Base-by-base conservation (phyloP, 768 basidiomycete species). In the Macrocybe gigantea region DNA sequence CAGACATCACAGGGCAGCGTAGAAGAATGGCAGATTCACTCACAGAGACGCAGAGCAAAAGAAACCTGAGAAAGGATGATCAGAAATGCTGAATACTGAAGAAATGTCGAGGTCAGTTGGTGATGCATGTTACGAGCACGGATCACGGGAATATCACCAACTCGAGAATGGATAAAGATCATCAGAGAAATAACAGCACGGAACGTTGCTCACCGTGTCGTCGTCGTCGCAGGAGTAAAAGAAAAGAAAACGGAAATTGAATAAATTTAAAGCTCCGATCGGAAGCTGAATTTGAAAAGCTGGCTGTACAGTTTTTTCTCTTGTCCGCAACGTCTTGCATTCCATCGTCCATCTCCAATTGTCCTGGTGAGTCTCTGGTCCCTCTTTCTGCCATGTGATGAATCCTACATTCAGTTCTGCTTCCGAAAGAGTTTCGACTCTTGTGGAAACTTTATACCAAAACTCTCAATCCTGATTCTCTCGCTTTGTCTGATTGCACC, bases 91-190 rank as follows among this genome's bases (percentile, higher is more conserved):
- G 45, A 51, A 52, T 8, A 8, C 3, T 43, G 48, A 53, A 41
- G 38, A 58, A 44, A 40, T 35, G 34, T 48, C 60, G 62, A 55
- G 66, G 63, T 75, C 73, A 76, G 73, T 71, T 79, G 75, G 75
- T 79, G 75, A 77, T 87, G 84, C 84, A 86, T 85, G 83, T 84
- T 81, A 61, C 71, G 83, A 85, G 82, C 66, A 64, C 63, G 83
- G 83, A 73, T 84, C 83, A 84, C 78, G 68, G 70, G 67, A 55
- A 63, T 64, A 66, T 86, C 84, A 80, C 83, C 82, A 63, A 71
- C 83, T 84, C 83, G 80, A 60, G 67, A 65, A 63, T 82, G 80
- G 81, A 81, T 72, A 67, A 65, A 54, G 75, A 82, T 85, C 83
- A 79, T 85, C 83, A 76, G 13, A 34, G 15, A 33, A 40, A 33